Base-by-base conservation (phyloP, 2,329 filamentous ascomycete species). In the Calonectria pseudoreteaudii region DNA sequence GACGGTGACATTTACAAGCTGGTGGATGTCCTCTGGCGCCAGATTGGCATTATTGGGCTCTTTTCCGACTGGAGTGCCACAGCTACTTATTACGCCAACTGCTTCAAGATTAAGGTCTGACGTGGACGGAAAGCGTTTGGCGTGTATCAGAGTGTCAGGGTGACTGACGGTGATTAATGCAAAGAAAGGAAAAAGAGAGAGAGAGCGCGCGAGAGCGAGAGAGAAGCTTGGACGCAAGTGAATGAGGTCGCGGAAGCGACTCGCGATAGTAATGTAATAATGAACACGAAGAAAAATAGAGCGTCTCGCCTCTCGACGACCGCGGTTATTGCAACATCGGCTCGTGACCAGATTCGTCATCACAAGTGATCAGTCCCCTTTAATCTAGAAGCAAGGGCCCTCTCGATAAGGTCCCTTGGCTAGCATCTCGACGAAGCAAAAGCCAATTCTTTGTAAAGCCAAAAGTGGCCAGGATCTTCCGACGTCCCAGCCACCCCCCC, bases 51-150 rank as follows among this genome's bases (percentile, higher is more conserved):
- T 18, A 83, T 85, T 36, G 91, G 87, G 6, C 87, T 94, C 74
- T 94, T 94, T 78, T 89, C 90, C 5, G 93, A 94, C 81, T 94
- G 93, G 93, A 89, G 90, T 20, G 90, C 91, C 14, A 93, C 92
- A 0, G 89, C 91, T 10, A 93, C 92, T 0, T 94, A 93, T 77
- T 94, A 93, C 83, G 93, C 92, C 76, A 94, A 93, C 79, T 94
- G 93, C 84, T 91, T 94, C 76, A 89, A 83, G 18, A 75, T 85
- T 11, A 75, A 75, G 38, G 28, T 76, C 4, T 77, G 31, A 68
- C 47, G 5, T 34, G 53, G 28, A 31, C 31, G 44, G 7, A 11
- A 49, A 36, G n/a, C 20, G 20, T 23, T 5, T 47, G 52, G 50
- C 18, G 38, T 14, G 36, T 50, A 31, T 38, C 38, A 30, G 23